Evolutionary conservation across 257 asterid genomes (phyloP), one percentile per base, ranked within the genome.

Genomic region (Plectranthus barbatus): DNA sequence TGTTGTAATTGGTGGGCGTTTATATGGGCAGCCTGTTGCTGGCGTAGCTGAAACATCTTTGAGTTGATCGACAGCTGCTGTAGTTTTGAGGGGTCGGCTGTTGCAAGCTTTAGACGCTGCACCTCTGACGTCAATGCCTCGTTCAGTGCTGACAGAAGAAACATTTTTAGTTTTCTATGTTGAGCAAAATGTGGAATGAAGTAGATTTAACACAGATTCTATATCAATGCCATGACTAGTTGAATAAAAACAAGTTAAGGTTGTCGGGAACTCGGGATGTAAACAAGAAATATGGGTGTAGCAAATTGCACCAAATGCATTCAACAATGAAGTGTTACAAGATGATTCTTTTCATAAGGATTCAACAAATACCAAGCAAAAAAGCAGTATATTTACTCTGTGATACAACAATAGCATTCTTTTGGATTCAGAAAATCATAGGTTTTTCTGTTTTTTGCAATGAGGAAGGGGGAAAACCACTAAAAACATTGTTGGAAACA

Each of bases 81-180:
- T 69, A 76, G 74, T 68, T 77, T 81, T 1, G 85, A 56, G 47
- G 81, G 37, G 11, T 81, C 85, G 4, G 78, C 41, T 3, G 84
- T 74, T 26, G 80, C 80, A 42, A 80, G 51, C 77, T 86, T 86
- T 66, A 86, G 47, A 12, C 89, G 89, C 58, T 86, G 91, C 56
- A 86, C 89, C 64, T 86, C 95, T 0, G 71, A 66, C 6, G 84
- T 75, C 69, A 86, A 70, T 26, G 95, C 84, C 74, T 86, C 91
- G 6, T 86, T 76, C 56, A 84, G 73, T 45, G 91, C 95, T 84
- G 95, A 61, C n/a, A n/a, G 14, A 64, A 19, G 66, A 70, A 55
- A 67, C 21, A 9, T 7, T 34, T 7, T 34, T 34, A 10, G 6
- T 34, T 9, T 1, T 34, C 7, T 1, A 9, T 20, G 5, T 5